Percentiles rank a stretch among this genome's conserved stretches.
Conservation (phyloP, 345 rosid species). For the Excoecaria cochinchinensis region DNA sequence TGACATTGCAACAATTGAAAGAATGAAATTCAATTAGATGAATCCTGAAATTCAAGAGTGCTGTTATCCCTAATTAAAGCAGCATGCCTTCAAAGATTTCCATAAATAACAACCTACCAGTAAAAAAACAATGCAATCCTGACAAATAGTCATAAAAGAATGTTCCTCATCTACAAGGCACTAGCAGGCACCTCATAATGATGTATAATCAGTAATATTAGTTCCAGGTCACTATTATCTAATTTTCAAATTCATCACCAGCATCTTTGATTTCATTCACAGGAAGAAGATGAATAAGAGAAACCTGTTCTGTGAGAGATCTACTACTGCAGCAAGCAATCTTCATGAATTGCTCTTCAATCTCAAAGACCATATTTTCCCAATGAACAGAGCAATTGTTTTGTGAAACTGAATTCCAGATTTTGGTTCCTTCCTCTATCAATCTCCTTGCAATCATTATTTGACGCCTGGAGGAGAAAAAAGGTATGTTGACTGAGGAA, state of each 20-base stretch:
- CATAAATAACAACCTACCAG: background rate
- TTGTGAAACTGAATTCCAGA: conserved; percentile 72
- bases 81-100: background rate
- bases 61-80: background rate
- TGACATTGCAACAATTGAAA: background rate
- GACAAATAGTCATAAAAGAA: background rate
- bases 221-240: background rate
- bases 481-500: background rate
- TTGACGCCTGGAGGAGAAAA: conserved; percentile 54
- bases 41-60: background rate
- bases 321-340: conserved; percentile 71
- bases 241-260: background rate
- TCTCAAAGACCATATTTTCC: conserved; percentile 68
- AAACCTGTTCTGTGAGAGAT: conserved; percentile 75
- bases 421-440: conserved; percentile 88
- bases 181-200: background rate
- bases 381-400: conserved; percentile 66
- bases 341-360: conserved; percentile 81
- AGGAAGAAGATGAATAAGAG: conserved; percentile 8
- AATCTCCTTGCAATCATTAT: conserved; percentile 66
- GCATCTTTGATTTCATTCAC: background rate
- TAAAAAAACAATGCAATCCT: background rate
- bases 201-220: background rate
- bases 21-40: background rate
- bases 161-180: background rate